A percentile compares a stretch with the other conserved stretches of the same genome.
Evolutionary conservation across 768 basidiomycete genomes (phyloP).

Genomic region (Lentinula sp.): DNA sequence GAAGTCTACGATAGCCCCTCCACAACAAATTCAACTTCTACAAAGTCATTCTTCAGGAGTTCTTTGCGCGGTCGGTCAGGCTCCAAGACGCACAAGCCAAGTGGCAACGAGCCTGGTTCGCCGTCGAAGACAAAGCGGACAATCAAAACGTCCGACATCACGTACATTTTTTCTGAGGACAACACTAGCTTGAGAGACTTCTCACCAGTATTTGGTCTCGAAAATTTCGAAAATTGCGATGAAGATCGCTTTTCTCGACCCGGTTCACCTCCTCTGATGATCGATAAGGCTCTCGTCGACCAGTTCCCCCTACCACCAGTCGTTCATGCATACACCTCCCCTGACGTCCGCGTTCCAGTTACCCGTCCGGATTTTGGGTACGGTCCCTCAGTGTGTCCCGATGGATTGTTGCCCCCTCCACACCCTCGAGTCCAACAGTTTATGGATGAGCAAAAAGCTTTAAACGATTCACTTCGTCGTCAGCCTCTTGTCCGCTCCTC

Average conservation of each 20-base stretch:
- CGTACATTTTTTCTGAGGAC: neutral
- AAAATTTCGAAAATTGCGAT: neutral
- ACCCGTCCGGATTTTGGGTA: neutral
- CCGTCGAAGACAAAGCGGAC: neutral
- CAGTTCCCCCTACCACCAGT: conserved; percentile 2
- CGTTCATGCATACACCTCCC: neutral
- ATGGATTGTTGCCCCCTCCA: neutral
- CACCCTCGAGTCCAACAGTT: neutral
- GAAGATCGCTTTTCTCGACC: neutral
- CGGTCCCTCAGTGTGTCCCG: neutral
- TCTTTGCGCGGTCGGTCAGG: neutral
- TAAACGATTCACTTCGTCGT: neutral
- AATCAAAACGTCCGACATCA: conserved; percentile 3
- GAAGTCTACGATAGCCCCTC: neutral
- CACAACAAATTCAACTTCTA: too few relatives aligned
- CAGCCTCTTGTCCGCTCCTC: conserved; percentile 4
- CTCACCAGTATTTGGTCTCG: neutral
- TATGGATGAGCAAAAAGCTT: conserved; percentile 1
- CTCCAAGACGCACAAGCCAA: neutral
- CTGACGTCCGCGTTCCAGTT: neutral
- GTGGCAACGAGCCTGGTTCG: neutral
- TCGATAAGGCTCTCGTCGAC: conserved; percentile 3
- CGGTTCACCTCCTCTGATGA: neutral
- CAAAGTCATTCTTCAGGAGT: neutral
- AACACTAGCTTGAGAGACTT: neutral